Conservation (phyloP, 129 eudicot genomes). For the Cynara cardunculus region DNA sequence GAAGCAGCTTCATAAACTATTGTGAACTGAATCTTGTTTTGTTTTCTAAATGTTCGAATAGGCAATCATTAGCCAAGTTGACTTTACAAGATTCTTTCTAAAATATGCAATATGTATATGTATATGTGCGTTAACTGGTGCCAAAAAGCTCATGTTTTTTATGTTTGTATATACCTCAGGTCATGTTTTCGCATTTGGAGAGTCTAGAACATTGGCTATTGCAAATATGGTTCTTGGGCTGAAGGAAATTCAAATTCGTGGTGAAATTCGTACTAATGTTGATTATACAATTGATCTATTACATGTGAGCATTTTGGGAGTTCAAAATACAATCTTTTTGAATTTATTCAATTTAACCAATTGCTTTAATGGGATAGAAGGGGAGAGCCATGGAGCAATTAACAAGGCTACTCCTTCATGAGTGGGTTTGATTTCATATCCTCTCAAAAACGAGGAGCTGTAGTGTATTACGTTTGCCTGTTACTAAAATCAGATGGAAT, state of each 20-base stretch:
- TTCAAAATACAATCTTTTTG: not conserved
- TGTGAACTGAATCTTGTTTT: slow-evolving; percentile 16
- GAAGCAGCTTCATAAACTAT: slow-evolving; percentile 20
- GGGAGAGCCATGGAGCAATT: too few species aligned
- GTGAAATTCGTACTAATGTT: slow-evolving; percentile 98
- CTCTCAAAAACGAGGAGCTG: too few species aligned
- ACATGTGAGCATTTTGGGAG: slow-evolving; percentile 53
- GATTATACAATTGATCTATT: slow-evolving; percentile 94
- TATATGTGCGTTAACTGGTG: not conserved
- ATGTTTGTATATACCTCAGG: slow-evolving; percentile 37
- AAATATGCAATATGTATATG: not conserved
- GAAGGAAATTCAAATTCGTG: slow-evolving; percentile 95
- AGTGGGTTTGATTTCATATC: too few species aligned
- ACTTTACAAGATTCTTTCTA: slow-evolving; percentile 1
- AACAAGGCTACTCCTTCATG: too few species aligned
- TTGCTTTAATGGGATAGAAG: not conserved
- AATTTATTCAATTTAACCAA: not conserved
- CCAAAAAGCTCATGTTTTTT: not conserved
- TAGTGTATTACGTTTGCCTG: too few species aligned
- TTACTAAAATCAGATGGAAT: not conserved
- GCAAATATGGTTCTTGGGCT: slow-evolving; percentile 99
- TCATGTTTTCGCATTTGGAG: slow-evolving; percentile 97
- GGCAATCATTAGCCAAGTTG: not conserved
- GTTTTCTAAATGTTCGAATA: not conserved
- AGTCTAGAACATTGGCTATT: slow-evolving; percentile 88